A percentile compares a stretch with the other conserved stretches of the same genome.
Conservation (phyloP, 441 rosid genomes). For the Pelargonium fulgidum region DNA sequence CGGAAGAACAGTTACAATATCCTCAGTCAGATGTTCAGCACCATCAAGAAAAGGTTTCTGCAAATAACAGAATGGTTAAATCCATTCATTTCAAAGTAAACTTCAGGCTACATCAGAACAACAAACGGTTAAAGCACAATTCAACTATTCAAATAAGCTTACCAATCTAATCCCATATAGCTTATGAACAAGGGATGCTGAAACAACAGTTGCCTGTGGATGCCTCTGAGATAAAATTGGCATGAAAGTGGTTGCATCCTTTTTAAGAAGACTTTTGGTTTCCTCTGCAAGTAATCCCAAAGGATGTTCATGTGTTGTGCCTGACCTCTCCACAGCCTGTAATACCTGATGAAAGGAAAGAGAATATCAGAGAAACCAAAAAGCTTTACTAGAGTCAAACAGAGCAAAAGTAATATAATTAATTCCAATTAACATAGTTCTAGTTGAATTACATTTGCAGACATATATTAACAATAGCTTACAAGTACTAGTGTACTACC, state of each 20-base stretch:
- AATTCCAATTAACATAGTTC: background rate
- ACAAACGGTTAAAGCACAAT: conserved; percentile 2
- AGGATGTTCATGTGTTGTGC: conserved; percentile 60
- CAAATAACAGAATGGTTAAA: conserved; percentile 26
- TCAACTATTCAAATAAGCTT: conserved; percentile 28
- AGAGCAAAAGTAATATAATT: background rate
- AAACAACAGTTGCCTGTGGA: conserved; percentile 63
- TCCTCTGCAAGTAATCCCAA: conserved; percentile 87
- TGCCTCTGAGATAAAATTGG: conserved; percentile 81
- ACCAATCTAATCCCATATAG: conserved; percentile 85
- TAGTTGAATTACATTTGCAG: background rate
- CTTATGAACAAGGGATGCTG: conserved; percentile 86
- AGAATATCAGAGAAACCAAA: background rate
- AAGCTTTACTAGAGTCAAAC: background rate
- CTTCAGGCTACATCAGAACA: conserved; percentile 1
- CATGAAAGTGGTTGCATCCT: conserved; percentile 60
- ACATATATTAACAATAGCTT: background rate
- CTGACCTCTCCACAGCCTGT: conserved; percentile 62
- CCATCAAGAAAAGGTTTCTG: conserved; percentile 95
- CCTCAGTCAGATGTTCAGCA: conserved; percentile 89
- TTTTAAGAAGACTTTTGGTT: conserved; percentile 63
- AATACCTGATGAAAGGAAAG: conserved; percentile 43
- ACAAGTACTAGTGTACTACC: background rate
- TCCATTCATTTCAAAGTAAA: conserved; percentile 13
- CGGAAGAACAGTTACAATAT: conserved; percentile 84